Evolutionary conservation across 352 stramenopile genomes (phyloP), one percentile per base, ranked within the genome.

Genomic region (Pythium biforme): DNA sequence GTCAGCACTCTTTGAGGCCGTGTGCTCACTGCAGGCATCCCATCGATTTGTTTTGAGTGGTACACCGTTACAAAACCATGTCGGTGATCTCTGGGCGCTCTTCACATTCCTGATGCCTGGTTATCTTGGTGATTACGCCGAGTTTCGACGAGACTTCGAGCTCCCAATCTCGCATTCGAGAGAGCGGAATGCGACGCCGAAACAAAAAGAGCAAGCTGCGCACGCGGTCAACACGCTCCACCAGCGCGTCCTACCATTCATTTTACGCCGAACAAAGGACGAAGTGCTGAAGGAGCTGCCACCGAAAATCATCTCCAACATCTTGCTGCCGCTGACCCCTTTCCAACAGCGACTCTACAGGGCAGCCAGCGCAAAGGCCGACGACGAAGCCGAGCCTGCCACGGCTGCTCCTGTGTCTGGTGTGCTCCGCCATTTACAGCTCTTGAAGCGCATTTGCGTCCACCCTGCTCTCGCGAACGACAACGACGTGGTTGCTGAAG

Each of bases 21-120:
- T 97, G 0, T 74, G 83, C 37, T 60, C 71, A 19, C 60, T 99
- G 19, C 70, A 65, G 45, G 77, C 92, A n/a, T 58, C 66, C 2
- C 94, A 99, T 73, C 88, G 94, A 40, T 62, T 99, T 17, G 92
- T 97, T 33, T 72, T 99, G 34, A 99, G 92, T 43, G 97, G 97
- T 23, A 99, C 97, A 7, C 97, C 97, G 6, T 75, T 99, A 45
- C 97, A 99, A 62, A 99, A 99, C 74, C 90, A 97, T 31, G 96
- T 99, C 6, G 77, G 91, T 15, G 97, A 99, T 56, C 66, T 99
- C 33, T 99, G 97, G 97, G 86, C 94, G 41, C 75, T 98, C 3
- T 99, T 99, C 73, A 89, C 98, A 56, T 99, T 99, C 43, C 59
- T 99, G 1, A 98, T 99, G 95, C 97, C 97, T 25, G 96, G 97